Percentiles rank a stretch among this genome's conserved stretches.
These are phyloP conservation scores for Pluteus cervinus DNA, from an alignment of 768 basidiomycete species.

Conservation along the genomic window DNA sequence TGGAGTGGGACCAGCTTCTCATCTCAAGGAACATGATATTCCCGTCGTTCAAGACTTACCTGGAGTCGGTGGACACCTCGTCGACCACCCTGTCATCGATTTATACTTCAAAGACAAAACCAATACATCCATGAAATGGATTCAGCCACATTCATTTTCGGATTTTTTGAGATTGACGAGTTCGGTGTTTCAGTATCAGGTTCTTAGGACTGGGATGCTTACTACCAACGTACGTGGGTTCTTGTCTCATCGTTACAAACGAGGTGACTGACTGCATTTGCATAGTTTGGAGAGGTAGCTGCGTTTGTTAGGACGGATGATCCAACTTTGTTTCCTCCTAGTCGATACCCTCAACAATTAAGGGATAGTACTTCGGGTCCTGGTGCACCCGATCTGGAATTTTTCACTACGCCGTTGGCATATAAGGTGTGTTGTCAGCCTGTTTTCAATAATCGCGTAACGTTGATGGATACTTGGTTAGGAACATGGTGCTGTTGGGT, in stretches of 20 bases:
- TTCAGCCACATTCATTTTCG: conserved; percentile 25
- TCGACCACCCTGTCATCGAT: conserved; percentile 64
- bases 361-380: conserved; percentile 39
- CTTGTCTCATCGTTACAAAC: background rate
- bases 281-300: conserved; percentile 45
- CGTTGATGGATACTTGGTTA: conserved; percentile 7
- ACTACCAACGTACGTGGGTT: conserved; percentile 47
- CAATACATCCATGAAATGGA: conserved; percentile 33
- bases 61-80: conserved; percentile 67
- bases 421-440: conserved; percentile 25
- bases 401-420: conserved; percentile 37
- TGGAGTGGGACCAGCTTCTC: conserved; percentile 64
- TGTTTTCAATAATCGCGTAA: background rate
- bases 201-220: conserved; percentile 39
- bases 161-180: conserved; percentile 21
- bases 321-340: conserved; percentile 36
- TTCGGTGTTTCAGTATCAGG: conserved; percentile 34
- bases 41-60: conserved; percentile 58
- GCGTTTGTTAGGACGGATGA: conserved; percentile 57
- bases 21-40: conserved; percentile 51
- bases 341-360: conserved; percentile 28
- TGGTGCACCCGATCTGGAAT: conserved; percentile 43
- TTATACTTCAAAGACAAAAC: conserved; percentile 48
- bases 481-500: conserved; percentile 30
- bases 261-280: background rate